Evolutionary conservation across 371 early-diverging fungal genomes (phyloP).

Genomic region (Mortierella sp.): DNA sequence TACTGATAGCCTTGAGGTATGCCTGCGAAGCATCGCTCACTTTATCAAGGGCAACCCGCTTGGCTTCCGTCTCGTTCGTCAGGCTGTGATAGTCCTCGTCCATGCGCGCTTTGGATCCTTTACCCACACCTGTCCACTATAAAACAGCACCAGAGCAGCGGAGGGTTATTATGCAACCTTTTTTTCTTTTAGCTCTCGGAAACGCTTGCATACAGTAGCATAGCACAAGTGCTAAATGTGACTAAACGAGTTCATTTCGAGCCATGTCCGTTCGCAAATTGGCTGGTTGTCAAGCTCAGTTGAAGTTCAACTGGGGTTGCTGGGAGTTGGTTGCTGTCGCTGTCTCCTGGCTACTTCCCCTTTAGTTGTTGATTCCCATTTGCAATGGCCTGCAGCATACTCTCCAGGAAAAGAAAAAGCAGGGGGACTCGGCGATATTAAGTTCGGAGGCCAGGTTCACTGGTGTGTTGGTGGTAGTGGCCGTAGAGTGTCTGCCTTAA

Average conservation of each 20-base stretch:
- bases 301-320: too few species aligned
- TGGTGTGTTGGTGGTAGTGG: conserved; percentile 1
- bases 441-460: not conserved
- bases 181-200: not conserved
- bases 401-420: not conserved
- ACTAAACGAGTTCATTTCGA: not conserved
- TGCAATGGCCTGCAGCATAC: not conserved
- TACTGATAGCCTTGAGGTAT: conserved; percentile 54
- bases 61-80: conserved; percentile 47
- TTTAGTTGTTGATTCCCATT: not conserved
- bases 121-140: conserved; percentile 56
- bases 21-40: conserved; percentile 41
- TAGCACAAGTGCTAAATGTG: conserved; percentile 1
- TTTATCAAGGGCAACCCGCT: conserved; percentile 44
- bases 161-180: not conserved
- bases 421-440: not conserved
- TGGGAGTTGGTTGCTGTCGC: too few species aligned
- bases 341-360: too few species aligned
- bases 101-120: conserved; percentile 43
- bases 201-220: not conserved
- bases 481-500: not conserved
- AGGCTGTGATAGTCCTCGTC: conserved; percentile 50
- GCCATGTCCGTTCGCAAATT: too few species aligned
- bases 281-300: too few species aligned
- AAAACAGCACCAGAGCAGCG: not conserved